These are phyloP conservation scores for Psilocybe azurescens DNA, from an alignment of 768 basidiomycete genomes.

Conservation along the genomic window DNA sequence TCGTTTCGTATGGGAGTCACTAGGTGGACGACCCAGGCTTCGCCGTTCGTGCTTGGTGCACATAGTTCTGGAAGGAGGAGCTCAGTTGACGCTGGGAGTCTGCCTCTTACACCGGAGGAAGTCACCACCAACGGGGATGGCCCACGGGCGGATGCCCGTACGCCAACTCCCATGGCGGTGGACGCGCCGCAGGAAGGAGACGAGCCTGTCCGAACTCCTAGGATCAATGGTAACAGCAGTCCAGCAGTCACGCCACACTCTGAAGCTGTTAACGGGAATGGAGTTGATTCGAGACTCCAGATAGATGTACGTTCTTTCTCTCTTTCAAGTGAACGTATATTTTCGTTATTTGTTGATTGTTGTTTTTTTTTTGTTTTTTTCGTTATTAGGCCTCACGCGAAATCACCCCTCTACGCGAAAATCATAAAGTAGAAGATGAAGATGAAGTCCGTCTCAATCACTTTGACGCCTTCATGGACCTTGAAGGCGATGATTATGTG, in stretches of 20 bases:
- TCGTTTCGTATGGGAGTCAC: too few relatives aligned
- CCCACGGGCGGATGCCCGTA: background rate
- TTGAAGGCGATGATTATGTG: background rate
- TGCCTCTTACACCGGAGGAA: background rate
- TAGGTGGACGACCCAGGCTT: background rate
- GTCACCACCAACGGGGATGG: background rate
- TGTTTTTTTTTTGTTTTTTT: background rate
- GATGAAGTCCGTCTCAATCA: background rate
- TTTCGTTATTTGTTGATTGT: background rate
- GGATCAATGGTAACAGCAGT: slow-evolving; percentile 1
- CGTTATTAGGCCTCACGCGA: background rate
- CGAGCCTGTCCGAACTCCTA: background rate
- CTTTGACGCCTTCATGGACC: background rate
- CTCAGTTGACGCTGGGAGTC: background rate
- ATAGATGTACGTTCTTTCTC: background rate
- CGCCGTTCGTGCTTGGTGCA: background rate
- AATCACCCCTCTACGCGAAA: background rate
- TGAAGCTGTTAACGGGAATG: background rate
- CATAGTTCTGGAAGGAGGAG: background rate
- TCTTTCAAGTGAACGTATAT: background rate
- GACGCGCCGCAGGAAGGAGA: background rate
- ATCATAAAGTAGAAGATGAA: background rate
- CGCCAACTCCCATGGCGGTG: background rate
- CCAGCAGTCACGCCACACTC: background rate
- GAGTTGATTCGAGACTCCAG: background rate